A percentile compares a stretch with the other conserved stretches of the same genome.
Evolutionary conservation across 2,329 filamentous ascomycete species (phyloP).

Genomic region (Pseudocercospora fijiensis): DNA sequence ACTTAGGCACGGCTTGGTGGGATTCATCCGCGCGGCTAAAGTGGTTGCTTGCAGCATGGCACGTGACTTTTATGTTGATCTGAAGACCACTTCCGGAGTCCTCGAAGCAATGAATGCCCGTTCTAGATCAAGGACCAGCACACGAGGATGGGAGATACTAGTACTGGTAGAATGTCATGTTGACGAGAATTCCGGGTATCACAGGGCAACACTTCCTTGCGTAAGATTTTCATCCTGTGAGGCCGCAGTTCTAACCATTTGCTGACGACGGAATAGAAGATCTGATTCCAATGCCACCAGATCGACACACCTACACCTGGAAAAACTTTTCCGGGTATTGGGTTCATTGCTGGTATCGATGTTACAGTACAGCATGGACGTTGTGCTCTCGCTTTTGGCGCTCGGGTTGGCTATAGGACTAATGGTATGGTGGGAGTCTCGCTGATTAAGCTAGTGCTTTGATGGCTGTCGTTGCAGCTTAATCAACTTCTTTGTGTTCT

Average conservation of each 20-base stretch:
- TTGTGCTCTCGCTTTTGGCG: slow-evolving; percentile 15
- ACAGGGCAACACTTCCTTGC: slow-evolving; percentile 19
- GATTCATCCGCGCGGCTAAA: not conserved
- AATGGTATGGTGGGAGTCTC: slow-evolving; percentile 40
- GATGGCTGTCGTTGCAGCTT: slow-evolving; percentile 39
- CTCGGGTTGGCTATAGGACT: slow-evolving; percentile 32
- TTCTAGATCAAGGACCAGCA: not conserved
- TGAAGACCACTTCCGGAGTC: not conserved
- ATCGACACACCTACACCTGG: slow-evolving; percentile 17
- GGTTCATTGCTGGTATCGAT: slow-evolving; percentile 22
- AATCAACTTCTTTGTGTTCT: slow-evolving; percentile 40
- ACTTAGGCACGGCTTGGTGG: not conserved
- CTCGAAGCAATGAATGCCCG: no score
- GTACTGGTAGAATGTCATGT: slow-evolving; percentile 21
- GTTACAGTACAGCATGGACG: slow-evolving; percentile 23
- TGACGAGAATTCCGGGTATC: slow-evolving; percentile 15
- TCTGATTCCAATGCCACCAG: slow-evolving; percentile 17
- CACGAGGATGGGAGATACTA: not conserved
- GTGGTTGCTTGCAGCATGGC: no score
- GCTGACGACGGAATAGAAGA: slow-evolving; percentile 1
- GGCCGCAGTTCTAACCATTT: not conserved
- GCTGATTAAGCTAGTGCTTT: slow-evolving; percentile 36
- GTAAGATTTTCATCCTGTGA: not conserved
- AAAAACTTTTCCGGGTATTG: slow-evolving; percentile 22
- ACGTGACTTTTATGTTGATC: not conserved